Evolutionary conservation across 2,329 filamentous ascomycete species (phyloP).

Genomic region (Xylariaceae sp.): DNA sequence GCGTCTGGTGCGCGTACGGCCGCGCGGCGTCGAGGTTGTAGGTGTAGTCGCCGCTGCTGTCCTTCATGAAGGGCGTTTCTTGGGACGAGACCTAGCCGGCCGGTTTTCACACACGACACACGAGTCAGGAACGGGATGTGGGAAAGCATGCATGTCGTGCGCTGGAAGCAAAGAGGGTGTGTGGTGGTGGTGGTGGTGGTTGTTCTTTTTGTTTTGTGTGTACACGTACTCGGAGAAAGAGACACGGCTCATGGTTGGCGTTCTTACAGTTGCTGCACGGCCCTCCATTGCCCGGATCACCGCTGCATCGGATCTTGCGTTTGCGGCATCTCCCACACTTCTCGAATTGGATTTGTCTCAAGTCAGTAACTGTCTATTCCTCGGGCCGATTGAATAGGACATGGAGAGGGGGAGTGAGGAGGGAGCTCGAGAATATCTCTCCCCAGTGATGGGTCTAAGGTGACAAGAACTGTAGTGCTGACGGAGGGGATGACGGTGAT

Average conservation of each 20-base stretch:
- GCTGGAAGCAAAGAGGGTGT: conserved; percentile 3
- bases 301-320: conserved; percentile 91
- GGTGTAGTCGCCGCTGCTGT: conserved; percentile 29
- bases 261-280: conserved; percentile 80
- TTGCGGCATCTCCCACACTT: conserved; percentile 90
- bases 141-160: too few relatives aligned
- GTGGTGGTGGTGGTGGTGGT: conserved; percentile 5
- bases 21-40: conserved; percentile 35
- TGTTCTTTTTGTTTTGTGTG: neutral
- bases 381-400: too few relatives aligned
- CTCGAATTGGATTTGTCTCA: too few relatives aligned
- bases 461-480: too few relatives aligned
- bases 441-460: too few relatives aligned
- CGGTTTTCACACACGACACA: neutral
- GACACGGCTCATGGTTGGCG: conserved; percentile 65
- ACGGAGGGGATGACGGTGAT: conserved; percentile 5
- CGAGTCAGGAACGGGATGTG: neutral
- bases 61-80: conserved; percentile 33
- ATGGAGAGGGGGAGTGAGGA: neutral
- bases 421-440: too few relatives aligned
- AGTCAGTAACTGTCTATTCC: conserved; percentile 11
- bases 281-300: conserved; percentile 68
- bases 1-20: conserved; percentile 28
- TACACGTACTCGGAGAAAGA: conserved; percentile 67
- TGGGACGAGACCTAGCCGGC: conserved; percentile 33